A percentile compares a stretch with the other conserved stretches of the same genome.
phyloP scores from a whole-genome alignment of 1,139 yeast genomes.

The Hemisphaericaspora xylanilytica region DNA sequence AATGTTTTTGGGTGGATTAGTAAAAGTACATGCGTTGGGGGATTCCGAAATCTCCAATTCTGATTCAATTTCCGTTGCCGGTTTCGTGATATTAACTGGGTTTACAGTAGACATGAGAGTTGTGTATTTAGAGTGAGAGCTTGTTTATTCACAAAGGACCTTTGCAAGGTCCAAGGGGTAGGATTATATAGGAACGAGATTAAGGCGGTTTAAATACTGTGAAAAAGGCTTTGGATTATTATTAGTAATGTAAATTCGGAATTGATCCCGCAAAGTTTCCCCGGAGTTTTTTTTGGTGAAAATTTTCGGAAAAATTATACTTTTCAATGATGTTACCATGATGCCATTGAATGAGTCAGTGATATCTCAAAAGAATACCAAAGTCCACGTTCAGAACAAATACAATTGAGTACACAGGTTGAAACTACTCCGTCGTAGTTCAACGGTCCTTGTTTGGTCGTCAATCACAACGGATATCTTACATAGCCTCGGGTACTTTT shows the following conservation, averaged over 20 bases:
- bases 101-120: neutral
- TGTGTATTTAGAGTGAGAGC: too few species aligned
- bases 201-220: neutral
- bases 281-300: neutral
- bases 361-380: too few species aligned
- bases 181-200: neutral
- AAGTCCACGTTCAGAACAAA: too few species aligned
- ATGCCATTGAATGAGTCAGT: too few species aligned
- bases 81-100: neutral
- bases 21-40: neutral
- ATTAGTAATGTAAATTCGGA: neutral
- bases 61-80: neutral
- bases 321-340: neutral
- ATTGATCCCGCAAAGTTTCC: neutral
- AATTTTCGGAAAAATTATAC: neutral
- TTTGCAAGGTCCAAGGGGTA: neutral
- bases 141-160: too few species aligned
- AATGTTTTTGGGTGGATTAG: conserved; percentile 43
- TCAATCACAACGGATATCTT: too few species aligned
- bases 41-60: neutral
- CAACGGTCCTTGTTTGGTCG: too few species aligned
- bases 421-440: too few species aligned
- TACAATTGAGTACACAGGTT: too few species aligned
- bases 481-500: too few species aligned
- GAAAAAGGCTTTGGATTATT: neutral